phyloP scores from a whole-genome alignment of 108 stramenopile genomes.

The Nitzschia sp. region DNA sequence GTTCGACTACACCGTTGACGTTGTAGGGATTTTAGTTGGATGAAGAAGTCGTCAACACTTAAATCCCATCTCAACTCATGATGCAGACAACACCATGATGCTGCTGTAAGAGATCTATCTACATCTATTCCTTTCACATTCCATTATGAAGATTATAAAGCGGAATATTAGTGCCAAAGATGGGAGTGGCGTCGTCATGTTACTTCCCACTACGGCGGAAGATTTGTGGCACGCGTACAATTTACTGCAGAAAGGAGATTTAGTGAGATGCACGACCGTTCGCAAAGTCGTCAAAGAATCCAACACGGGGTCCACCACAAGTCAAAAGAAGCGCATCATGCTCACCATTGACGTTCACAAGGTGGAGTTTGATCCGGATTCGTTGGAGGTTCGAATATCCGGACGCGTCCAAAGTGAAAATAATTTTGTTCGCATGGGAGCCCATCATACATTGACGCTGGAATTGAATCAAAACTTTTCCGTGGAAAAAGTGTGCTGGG shows the following conservation, averaged over 20 bases:
- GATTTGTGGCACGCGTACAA: slow-evolving; percentile 99
- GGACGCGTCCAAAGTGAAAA: slow-evolving; percentile 82
- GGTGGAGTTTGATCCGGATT: slow-evolving; percentile 91
- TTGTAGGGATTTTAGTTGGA: too few relatives aligned
- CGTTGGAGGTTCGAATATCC: slow-evolving; percentile 81
- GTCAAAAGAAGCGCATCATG: slow-evolving; percentile 84
- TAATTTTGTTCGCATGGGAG: slow-evolving; percentile 90
- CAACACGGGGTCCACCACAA: slow-evolving; percentile 87
- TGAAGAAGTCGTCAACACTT: too few relatives aligned
- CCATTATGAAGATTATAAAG: slow-evolving; percentile 75
- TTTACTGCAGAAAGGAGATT: slow-evolving; percentile 83
- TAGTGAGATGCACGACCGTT: slow-evolving; percentile 89
- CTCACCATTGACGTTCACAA: slow-evolving; percentile 91
- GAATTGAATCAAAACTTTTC: slow-evolving; percentile 88
- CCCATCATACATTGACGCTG: slow-evolving; percentile 93
- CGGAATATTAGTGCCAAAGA: slow-evolving; percentile 85
- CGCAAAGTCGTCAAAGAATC: slow-evolving; percentile 95
- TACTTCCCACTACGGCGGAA: slow-evolving; percentile 92
- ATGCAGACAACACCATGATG: too few relatives aligned
- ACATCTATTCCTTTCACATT: too few relatives aligned
- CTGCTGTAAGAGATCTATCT: too few relatives aligned
- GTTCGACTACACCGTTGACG: too few relatives aligned
- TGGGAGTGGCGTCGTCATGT: slow-evolving; percentile 78
- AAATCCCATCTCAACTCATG: too few relatives aligned
- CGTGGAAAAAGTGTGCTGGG: slow-evolving; percentile 95